Conservation (phyloP, 169 alveolate genomes). For the Haemoproteus tartakovskyi region DNA sequence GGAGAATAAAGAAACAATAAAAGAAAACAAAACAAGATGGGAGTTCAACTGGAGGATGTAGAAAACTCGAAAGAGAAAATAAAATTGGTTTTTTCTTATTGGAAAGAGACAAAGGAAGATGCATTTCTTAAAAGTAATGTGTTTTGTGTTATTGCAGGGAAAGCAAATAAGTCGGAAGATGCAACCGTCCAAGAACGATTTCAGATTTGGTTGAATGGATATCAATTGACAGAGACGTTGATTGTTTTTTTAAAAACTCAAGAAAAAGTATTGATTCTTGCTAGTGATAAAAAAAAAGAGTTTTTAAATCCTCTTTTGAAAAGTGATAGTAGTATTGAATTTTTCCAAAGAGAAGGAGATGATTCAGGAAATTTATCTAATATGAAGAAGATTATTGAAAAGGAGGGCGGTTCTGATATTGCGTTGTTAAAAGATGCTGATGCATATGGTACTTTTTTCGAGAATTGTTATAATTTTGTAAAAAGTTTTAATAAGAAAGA, state of each 20-base stretch:
- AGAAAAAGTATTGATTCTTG: conserved; percentile 78
- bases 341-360: conserved; percentile 34
- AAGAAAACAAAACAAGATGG: background rate
- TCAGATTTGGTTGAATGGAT: conserved; percentile 88
- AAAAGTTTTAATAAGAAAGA: conserved; percentile 7
- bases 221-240: conserved; percentile 88
- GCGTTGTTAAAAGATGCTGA: conserved; percentile 40
- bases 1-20: background rate
- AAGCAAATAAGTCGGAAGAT: conserved; percentile 49
- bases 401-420: background rate
- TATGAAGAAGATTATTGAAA: conserved; percentile 10
- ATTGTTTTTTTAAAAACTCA: conserved; percentile 76
- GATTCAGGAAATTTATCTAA: conserved; percentile 16
- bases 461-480: conserved; percentile 27
- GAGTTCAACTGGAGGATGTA: conserved; percentile 20
- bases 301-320: conserved; percentile 43
- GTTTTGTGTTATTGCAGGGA: conserved; percentile 38
- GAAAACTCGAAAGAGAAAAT: conserved; percentile 47
- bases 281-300: conserved; percentile 84
- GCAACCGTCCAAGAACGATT: conserved; percentile 45
- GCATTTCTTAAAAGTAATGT: conserved; percentile 4
- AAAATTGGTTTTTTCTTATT: conserved; percentile 23
- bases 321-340: background rate
- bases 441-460: conserved; percentile 51
- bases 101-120: conserved; percentile 2